These are phyloP conservation scores for Fusarium sp. DNA, from an alignment of 2,329 filamentous ascomycete species.

Conservation along the genomic window DNA sequence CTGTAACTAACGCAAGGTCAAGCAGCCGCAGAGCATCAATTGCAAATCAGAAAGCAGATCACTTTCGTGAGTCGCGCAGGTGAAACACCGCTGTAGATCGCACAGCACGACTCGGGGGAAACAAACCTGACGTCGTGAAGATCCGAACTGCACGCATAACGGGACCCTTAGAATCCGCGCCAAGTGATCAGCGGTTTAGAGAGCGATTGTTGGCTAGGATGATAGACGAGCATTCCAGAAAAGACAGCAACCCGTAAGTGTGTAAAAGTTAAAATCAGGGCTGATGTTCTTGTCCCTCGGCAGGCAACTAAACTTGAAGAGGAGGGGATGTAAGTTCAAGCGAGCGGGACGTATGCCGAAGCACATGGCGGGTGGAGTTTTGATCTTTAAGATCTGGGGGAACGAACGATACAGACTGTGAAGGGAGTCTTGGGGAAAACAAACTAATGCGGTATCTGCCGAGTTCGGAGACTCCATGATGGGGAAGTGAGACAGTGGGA, in stretches of 20 bases:
- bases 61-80: slow-evolving; percentile 11
- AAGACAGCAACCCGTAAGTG: slow-evolving; percentile 5
- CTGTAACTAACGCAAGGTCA: neutral
- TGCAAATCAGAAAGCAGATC: neutral
- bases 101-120: slow-evolving; percentile 16
- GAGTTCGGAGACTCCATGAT: slow-evolving; percentile 22
- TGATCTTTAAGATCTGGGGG: slow-evolving; percentile 10
- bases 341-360: neutral
- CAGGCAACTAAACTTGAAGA: neutral
- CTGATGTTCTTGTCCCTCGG: slow-evolving; percentile 1
- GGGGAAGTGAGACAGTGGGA: slow-evolving; percentile 29
- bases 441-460: slow-evolving; percentile 3
- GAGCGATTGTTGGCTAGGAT: slow-evolving; percentile 11
- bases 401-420: neutral
- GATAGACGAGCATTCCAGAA: slow-evolving; percentile 28
- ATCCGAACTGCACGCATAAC: neutral
- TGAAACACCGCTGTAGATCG: slow-evolving; percentile 29
- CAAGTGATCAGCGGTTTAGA: slow-evolving; percentile 20
- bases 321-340: slow-evolving; percentile 15
- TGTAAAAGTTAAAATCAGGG: slow-evolving; percentile 7
- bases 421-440: neutral
- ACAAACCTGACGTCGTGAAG: slow-evolving; percentile 21
- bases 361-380: slow-evolving; percentile 38
- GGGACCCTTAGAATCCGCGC: slow-evolving; percentile 23
- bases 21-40: neutral